Conservation (phyloP, 768 basidiomycete genomes). For the Mrakia frigida region DNA sequence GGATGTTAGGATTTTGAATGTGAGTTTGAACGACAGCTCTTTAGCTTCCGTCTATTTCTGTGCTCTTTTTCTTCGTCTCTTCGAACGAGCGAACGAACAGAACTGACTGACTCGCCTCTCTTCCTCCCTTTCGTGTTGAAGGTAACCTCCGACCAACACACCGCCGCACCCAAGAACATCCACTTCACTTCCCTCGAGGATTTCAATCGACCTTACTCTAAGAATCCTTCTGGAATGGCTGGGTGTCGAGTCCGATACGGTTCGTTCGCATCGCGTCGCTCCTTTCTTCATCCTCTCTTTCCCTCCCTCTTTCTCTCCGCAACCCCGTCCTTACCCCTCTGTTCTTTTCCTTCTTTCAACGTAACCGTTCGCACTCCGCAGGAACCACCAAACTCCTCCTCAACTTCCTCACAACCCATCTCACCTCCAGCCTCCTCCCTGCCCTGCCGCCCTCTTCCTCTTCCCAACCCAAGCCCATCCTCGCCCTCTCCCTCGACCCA, state of each 20-base stretch:
- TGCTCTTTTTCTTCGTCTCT: neutral
- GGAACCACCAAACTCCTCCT: neutral
- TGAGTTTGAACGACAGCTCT: neutral
- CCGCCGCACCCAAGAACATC: neutral
- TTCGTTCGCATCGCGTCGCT: neutral
- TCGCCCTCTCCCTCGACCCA: constrained; percentile 9
- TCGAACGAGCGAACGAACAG: neutral
- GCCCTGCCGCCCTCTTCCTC: neutral
- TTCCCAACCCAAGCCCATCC: neutral
- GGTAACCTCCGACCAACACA: constrained; percentile 13
- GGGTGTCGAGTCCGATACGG: neutral
- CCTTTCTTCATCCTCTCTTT: neutral
- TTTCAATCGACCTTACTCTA: neutral
- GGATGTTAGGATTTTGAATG: neutral
- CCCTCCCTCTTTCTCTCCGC: neutral
- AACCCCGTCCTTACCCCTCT: neutral
- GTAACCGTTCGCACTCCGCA: no score
- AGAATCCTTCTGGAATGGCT: neutral
- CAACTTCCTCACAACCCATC: neutral
- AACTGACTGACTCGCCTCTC: neutral
- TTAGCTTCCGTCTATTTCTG: neutral
- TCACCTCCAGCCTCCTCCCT: neutral
- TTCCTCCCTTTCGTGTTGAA: neutral
- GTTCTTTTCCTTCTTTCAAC: neutral
- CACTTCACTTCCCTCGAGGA: constrained; percentile 1